A percentile compares a stretch with the other conserved stretches of the same genome.
These are phyloP conservation scores for Lolium multiflorum DNA, from an alignment of 176 grass and related monocot genomes.

Conservation along the genomic window DNA sequence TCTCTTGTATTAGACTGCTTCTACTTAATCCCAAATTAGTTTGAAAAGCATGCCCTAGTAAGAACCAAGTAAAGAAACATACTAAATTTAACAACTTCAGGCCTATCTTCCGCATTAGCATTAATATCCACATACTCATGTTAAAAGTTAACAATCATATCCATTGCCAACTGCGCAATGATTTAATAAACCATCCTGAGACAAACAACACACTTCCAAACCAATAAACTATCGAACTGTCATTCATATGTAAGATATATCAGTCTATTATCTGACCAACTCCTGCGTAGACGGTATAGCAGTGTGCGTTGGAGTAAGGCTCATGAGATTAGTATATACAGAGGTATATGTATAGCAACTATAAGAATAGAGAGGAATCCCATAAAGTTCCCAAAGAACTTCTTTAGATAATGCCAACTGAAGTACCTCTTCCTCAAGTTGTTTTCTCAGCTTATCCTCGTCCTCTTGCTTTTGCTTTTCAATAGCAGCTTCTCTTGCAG, in stretches of 20 bases:
- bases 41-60: background rate
- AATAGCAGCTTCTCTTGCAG: slow-evolving; percentile 67
- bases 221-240: background rate
- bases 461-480: slow-evolving; percentile 71
- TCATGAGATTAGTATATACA: background rate
- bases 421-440: slow-evolving; percentile 87
- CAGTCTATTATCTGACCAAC: background rate
- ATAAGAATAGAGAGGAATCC: slow-evolving; percentile 14
- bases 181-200: slow-evolving; percentile 6
- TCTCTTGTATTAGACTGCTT: background rate
- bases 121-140: background rate
- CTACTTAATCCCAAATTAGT: background rate
- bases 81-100: slow-evolving; percentile 1
- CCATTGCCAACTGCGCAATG: background rate
- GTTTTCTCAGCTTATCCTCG: slow-evolving; percentile 75
- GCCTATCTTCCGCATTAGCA: background rate
- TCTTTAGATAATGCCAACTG: slow-evolving; percentile 22
- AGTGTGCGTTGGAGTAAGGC: background rate
- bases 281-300: background rate
- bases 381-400: background rate
- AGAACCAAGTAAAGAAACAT: slow-evolving; percentile 1
- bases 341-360: slow-evolving; percentile 13
- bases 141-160: slow-evolving; percentile 7
- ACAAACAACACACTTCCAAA: slow-evolving; percentile 1
- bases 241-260: background rate